A percentile compares a stretch with the other conserved stretches of the same genome.
These are phyloP conservation scores for Pythium brachiatum DNA, from an alignment of 352 stramenopile species.

Conservation along the genomic window DNA sequence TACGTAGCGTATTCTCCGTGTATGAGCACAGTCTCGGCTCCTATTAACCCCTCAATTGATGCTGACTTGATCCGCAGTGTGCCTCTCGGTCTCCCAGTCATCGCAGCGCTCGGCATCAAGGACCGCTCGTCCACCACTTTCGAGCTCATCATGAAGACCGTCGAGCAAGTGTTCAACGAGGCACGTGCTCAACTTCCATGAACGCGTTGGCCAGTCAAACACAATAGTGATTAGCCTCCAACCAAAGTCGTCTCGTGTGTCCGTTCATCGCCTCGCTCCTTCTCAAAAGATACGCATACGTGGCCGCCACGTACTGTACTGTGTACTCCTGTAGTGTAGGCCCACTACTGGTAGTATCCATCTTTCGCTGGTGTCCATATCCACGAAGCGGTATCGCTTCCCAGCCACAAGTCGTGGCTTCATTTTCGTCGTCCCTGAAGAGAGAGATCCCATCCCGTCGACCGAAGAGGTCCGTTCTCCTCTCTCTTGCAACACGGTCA, in stretches of 20 bases:
- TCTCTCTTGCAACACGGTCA: conserved; percentile 5
- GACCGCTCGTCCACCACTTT: conserved; percentile 74
- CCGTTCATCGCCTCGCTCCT: neutral
- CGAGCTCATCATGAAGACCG: conserved; percentile 65
- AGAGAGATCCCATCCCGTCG: conserved; percentile 11
- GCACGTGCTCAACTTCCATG: conserved; percentile 15
- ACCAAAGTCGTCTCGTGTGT: neutral
- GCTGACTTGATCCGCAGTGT: conserved; percentile 27
- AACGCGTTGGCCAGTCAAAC: neutral
- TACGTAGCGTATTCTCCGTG: conserved; percentile 26
- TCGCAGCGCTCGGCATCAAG: conserved; percentile 75
- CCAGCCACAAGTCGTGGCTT: conserved; percentile 23
- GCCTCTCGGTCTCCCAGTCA: conserved; percentile 57
- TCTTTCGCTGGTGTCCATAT: neutral
- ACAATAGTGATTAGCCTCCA: neutral
- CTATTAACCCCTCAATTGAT: no score
- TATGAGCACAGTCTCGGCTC: no score
- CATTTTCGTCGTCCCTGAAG: neutral
- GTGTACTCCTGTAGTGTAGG: neutral
- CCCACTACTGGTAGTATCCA: neutral
- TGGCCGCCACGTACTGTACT: neutral
- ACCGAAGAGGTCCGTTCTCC: neutral
- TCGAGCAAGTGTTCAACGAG: conserved; percentile 44
- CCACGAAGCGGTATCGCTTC: neutral
- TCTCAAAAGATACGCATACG: neutral